Conservation (phyloP, 345 rosid genomes). For the Excoecaria cochinchinensis region DNA sequence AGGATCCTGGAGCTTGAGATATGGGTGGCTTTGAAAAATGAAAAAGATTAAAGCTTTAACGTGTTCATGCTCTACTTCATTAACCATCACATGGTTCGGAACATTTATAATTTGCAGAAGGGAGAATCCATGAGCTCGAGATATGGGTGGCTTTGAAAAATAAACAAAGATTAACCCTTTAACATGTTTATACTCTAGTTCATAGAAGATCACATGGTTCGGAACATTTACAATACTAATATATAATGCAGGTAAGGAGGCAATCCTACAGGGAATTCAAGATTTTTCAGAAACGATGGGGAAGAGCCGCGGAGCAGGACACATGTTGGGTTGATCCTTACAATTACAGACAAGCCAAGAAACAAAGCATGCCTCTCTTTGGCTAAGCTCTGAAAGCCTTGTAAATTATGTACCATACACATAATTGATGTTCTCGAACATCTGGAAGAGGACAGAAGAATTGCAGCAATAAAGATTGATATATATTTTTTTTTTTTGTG, state of each 20-base stretch:
- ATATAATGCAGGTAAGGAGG: conserved; percentile 52
- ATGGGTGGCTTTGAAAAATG: too few species aligned
- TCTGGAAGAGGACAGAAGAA: not conserved
- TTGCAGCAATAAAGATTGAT: not conserved
- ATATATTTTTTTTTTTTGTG: not conserved
- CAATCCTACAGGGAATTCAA: conserved; percentile 50
- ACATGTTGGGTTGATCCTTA: conserved; percentile 63
- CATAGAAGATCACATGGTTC: not conserved
- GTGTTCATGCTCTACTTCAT: not conserved
- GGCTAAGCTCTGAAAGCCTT: not conserved
- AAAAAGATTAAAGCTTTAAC: too few species aligned
- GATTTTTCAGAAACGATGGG: conserved; percentile 52
- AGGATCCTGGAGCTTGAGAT: not conserved
- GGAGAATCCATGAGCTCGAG: not conserved
- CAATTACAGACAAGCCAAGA: conserved; percentile 11
- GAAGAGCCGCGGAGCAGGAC: conserved; percentile 41
- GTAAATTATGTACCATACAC: conserved; percentile 9
- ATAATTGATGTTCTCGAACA: not conserved
- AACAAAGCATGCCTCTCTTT: not conserved
- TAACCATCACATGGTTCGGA: not conserved
- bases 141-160: too few species aligned
- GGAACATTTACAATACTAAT: too few species aligned
- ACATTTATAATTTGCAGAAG: not conserved
- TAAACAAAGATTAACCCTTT: too few species aligned
- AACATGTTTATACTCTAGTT: not conserved